Evolutionary conservation across 495 filamentous ascomycete species (phyloP).

Genomic region (Talaromyces trachyspermus): DNA sequence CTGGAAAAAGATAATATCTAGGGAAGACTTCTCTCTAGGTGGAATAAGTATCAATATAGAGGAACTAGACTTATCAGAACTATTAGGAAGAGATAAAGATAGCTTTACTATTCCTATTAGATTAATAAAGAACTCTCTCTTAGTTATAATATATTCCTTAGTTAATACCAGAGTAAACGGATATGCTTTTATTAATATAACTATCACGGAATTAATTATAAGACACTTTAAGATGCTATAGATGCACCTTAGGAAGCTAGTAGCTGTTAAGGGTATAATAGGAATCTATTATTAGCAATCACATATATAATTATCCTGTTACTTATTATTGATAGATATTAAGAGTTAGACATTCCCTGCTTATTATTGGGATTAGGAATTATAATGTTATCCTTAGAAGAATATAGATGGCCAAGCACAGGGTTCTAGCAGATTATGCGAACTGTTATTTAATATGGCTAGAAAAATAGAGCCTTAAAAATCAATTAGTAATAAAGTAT

Average conservation of each 20-base stretch:
- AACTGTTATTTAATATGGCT: not conserved
- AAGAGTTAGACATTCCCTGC: not conserved
- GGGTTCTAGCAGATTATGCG: not conserved
- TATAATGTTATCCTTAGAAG: conserved; percentile 8
- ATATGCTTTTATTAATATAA: not conserved
- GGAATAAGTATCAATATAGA: not conserved
- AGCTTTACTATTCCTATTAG: conserved; percentile 10
- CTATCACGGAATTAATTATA: too few relatives aligned
- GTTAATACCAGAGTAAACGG: conserved; percentile 6
- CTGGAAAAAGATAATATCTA: conserved; percentile 4
- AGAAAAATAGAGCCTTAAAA: not conserved
- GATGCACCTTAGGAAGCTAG: not conserved
- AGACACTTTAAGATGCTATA: too few relatives aligned
- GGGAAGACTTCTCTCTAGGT: conserved; percentile 7
- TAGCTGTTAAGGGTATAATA: conserved; percentile 31
- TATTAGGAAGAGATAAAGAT: conserved; percentile 5
- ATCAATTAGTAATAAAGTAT: not conserved
- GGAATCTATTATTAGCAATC: not conserved
- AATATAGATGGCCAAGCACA: not conserved
- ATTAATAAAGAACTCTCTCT: conserved; percentile 7
- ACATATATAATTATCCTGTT: conserved; percentile 1
- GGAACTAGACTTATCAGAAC: not conserved
- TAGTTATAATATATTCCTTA: not conserved
- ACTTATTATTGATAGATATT: not conserved
- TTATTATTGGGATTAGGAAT: conserved; percentile 5